Base-by-base conservation (phyloP, 768 basidiomycete genomes). In the Trametes elegans region DNA sequence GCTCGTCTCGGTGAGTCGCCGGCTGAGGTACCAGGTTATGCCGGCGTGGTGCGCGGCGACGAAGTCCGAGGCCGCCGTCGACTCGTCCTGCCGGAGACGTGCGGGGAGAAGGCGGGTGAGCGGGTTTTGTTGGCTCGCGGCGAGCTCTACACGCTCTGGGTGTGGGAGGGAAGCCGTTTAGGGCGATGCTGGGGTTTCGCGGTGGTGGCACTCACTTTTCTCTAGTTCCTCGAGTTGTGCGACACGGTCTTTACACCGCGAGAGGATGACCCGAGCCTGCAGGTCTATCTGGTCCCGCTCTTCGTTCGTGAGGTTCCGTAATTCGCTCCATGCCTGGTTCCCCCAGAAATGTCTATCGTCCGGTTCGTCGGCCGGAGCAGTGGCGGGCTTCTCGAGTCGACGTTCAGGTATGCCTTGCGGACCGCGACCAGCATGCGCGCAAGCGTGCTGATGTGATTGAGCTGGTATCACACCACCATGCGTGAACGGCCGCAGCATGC, bases 251-350 rank as follows among this genome's bases (percentile, higher is more conserved):
- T 91, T 84, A 73, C 93, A 97, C 49, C 87, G 82, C 45, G 85
- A 80, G 44, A 98, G 76, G 50, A 97, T 87, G 63, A 93, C 80
- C 61, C 89, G 86, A 28, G 92, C 88, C 67, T 96, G 90, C 57
- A 94, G 73, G 77, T 99, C 97, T 49, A 99, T 90, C 73, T 97
- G 93, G 72, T 98, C 95, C 57, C 95, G 79, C 69, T 99, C 95
- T 59, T 91, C 84, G 66, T 98, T 94, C 8, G 84, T 84, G 6
- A 99, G 79, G 64, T 86, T 75, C 58, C 81, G 82, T 47, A 91
- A 75, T 48, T 79, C 79, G 16, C 77, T 69, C 88, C 87, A 90
- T 40, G 76, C 73, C 56, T 77, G 73, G 55, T 76, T 71, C 42
- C 67, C 48, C 54, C 58, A 16, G 57, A 51, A 11, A 90, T 64